Evolutionary conservation across 2,329 filamentous ascomycete genomes (phyloP), one percentile per base, ranked within the genome.

Genomic region (Coniochaeta sp.): DNA sequence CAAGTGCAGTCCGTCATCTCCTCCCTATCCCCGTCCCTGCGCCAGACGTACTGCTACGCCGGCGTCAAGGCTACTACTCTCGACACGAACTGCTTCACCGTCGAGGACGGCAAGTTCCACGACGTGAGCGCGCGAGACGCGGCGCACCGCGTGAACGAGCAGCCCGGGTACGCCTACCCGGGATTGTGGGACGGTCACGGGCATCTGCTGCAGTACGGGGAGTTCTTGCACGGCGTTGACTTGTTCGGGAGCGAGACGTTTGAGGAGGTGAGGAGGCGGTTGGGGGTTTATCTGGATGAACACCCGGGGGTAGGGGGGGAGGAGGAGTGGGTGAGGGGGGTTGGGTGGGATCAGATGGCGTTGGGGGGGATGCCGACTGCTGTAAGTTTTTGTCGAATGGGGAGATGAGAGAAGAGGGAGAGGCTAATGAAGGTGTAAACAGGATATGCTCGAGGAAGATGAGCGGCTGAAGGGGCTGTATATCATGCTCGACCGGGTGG

Each of bases 181-280:
- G 85, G 85, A 0, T 70, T 89, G 1, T 87, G 84, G 79, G 85
- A 89, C 57, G 84, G 83, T 0, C 85, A 88, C 62, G 85, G 82
- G 0, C 85, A 88, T 61, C 67, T 88, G 47, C 63, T 84, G 16
- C 76, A 79, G 58, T 87, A 85, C 62, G 85, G 67, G 49, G 83
- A 87, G 65, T 83, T 85, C 60, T 67, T 87, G 32, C 77, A 84
- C 58, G 84, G 81, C 4, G 83, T 84, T 0, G 76, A 83, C 58
- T 67, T 89, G 3, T 85, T 86, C 58, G 83, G 80, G 0, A 70
- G 78, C 0, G 54, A 66, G n/a, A 77, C 76, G 5, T 70, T 83
- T 55, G 70, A 72, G 0, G 78, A 86, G 26, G 76, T 84, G 5
- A 71, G 76, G 26, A 52, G 59, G 6, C 73, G 82, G 5, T 67